Base-by-base conservation (phyloP, 2,329 filamentous ascomycete species). In the Reticulascus tulasneorum region DNA sequence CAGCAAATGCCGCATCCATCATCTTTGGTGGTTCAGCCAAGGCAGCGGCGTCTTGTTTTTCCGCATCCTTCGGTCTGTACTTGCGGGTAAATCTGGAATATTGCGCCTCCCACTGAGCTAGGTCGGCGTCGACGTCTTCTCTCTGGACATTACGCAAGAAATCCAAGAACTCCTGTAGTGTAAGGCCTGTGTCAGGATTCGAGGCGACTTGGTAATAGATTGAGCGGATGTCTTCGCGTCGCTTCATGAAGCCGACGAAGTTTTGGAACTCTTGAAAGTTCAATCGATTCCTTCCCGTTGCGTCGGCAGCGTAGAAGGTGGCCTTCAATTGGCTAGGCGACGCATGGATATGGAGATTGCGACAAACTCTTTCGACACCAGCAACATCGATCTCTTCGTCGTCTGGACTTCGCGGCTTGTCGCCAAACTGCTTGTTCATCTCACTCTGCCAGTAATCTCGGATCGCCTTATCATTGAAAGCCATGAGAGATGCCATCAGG, bases 291-390 rank as follows among this genome's bases (percentile, higher is more conserved):
- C 71, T 76, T 33, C 67, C 64, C 17, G 74, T 71, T n/a, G 66
- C 65, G 52, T 91, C 86, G 6, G 85, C 86, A 40, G 78, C 73
- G 38, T 77, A 69, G 51, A 97, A 96, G 49, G 84, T 86, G 21
- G 74, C 69, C 37, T 77, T 79, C 5, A 97, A 69, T 29, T 85
- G 82, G 36, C 78, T 75, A 42, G 82, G 79, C 3, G 88, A 85
- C 52, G 86, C 88, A 59, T 96, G 90, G 51, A 98, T 95, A 58
- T 97, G 90, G 29, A 97, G 70, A 52, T 84, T 90, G 42, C 85
- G 84, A 63, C 93, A 97, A 11, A 97, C 73, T 40, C 82, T 81
- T 55, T 90, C 84, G 20, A 95, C 83, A 9, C 85, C 86, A 12
- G 73, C 71, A 35, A 94, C 78, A 48, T 91, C 82, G 34, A 97